phyloP scores from a whole-genome alignment of 352 stramenopile genomes.

The Phytophthora constricta region DNA sequence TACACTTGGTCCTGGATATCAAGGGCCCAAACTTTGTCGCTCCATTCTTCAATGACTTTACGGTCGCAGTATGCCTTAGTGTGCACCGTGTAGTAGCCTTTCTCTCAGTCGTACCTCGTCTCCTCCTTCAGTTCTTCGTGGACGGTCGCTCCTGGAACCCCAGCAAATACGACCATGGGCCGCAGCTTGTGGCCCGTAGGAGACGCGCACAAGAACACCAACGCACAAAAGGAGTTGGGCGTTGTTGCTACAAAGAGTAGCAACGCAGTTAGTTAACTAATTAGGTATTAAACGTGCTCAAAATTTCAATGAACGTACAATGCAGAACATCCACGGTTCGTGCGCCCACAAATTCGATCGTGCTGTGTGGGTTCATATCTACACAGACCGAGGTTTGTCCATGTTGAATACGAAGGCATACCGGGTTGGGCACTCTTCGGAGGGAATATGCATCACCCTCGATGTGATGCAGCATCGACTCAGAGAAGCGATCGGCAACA shows the following conservation, averaged over 20 bases:
- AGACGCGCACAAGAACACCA: slow-evolving; percentile 13
- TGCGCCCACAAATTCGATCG: slow-evolving; percentile 18
- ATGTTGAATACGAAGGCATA: slow-evolving; percentile 15
- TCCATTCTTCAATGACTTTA: slow-evolving; percentile 8
- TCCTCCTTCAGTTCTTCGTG: not conserved
- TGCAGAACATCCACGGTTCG: slow-evolving; percentile 21
- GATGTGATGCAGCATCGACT: slow-evolving; percentile 10
- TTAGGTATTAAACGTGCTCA: not conserved
- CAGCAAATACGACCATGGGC: slow-evolving; percentile 15
- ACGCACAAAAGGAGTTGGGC: slow-evolving; percentile 14
- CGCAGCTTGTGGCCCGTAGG: slow-evolving; percentile 3
- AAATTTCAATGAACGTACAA: slow-evolving; percentile 8
- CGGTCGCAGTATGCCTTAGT: slow-evolving; percentile 12
- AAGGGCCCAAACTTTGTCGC: slow-evolving; percentile 8
- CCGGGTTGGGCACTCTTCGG: not conserved
- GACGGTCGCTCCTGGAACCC: slow-evolving; percentile 4
- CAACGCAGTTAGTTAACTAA: too few species aligned
- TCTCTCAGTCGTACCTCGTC: not conserved
- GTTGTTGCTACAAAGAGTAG: slow-evolving; percentile 1
- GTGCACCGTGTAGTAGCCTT: not conserved
- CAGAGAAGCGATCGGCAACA: slow-evolving; percentile 14
- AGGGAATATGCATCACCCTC: slow-evolving; percentile 6
- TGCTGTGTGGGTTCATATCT: slow-evolving; percentile 24
- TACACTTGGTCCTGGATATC: slow-evolving; percentile 5
- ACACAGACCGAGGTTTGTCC: slow-evolving; percentile 22